These are phyloP conservation scores for Picea sitchensis DNA, from an alignment of 75 land plant species.

Conservation along the genomic window DNA sequence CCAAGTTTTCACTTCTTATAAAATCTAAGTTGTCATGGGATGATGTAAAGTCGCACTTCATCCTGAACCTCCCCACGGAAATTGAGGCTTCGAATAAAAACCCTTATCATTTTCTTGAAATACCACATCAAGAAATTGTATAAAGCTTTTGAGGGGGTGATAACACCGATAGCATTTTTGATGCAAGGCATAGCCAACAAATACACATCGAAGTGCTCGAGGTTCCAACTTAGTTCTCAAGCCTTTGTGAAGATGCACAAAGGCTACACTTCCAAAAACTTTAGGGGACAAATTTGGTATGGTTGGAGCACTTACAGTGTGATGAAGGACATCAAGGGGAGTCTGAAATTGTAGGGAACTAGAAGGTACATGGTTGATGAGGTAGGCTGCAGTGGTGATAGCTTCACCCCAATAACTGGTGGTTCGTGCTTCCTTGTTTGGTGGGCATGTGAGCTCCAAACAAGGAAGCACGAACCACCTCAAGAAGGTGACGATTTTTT, in stretches of 20 bases:
- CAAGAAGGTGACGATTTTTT: slow-evolving; percentile 19
- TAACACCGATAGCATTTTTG: background rate
- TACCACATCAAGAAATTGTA: slow-evolving; percentile 16
- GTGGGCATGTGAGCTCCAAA: slow-evolving; percentile 11
- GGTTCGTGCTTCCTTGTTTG: too few relatives aligned
- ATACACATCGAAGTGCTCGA: slow-evolving; percentile 11
- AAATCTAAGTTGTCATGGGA: too few relatives aligned
- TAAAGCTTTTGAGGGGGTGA: background rate
- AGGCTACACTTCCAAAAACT: background rate
- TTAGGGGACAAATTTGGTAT: background rate
- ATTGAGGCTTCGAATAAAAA: slow-evolving; percentile 7
- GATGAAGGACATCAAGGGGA: slow-evolving; percentile 4
- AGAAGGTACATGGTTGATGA: slow-evolving; percentile 21
- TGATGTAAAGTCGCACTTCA: too few relatives aligned
- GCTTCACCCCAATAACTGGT: slow-evolving; percentile 19
- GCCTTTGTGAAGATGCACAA: background rate
- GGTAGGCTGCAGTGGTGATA: slow-evolving; percentile 6
- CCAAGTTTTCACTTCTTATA: too few relatives aligned
- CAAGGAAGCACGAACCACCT: slow-evolving; percentile 15
- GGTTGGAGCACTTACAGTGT: background rate
- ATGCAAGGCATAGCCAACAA: slow-evolving; percentile 20
- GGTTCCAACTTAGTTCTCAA: slow-evolving; percentile 12
- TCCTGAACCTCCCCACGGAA: slow-evolving; percentile 15
- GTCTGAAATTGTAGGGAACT: slow-evolving; percentile 13
- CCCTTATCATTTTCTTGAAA: slow-evolving; percentile 9